Conservation (phyloP, 352 stramenopile genomes). For the Globisporangium perplexum region DNA sequence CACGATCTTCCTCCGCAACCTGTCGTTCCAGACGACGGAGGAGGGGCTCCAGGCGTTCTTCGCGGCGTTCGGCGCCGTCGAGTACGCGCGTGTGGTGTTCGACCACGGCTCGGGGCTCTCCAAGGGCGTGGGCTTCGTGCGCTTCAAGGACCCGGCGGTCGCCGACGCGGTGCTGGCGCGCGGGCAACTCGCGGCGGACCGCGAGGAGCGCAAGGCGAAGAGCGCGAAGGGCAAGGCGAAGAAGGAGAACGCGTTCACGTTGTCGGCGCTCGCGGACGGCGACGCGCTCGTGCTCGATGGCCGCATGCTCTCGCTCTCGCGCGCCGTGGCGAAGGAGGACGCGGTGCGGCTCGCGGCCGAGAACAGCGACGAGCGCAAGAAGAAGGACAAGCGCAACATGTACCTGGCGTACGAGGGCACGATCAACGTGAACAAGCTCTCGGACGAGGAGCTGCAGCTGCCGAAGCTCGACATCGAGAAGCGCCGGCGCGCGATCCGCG, state of each 20-base stretch:
- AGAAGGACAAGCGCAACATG: constrained; percentile 94
- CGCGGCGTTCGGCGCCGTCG: constrained; percentile 57
- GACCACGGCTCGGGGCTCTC: constrained; percentile 76
- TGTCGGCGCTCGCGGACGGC: constrained; percentile 63
- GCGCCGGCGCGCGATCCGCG: constrained; percentile 85
- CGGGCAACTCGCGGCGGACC: constrained; percentile 29
- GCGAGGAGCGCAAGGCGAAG: constrained; percentile 43
- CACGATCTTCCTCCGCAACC: constrained; percentile 80
- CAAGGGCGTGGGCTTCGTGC: constrained; percentile 82
- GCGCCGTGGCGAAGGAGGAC: constrained; percentile 65
- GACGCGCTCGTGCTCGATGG: constrained; percentile 71
- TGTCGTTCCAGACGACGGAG: constrained; percentile 82
- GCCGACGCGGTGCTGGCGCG: constrained; percentile 54
- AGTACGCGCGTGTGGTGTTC: constrained; percentile 79
- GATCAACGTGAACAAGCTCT: constrained; percentile 89
- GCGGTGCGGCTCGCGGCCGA: constrained; percentile 46
- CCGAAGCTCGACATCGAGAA: constrained; percentile 94
- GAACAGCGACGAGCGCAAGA: constrained; percentile 49
- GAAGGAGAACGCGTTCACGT: constrained; percentile 45
- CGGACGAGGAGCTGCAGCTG: constrained; percentile 79
- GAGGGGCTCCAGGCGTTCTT: constrained; percentile 70
- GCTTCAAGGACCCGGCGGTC: constrained; percentile 52
- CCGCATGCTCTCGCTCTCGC: constrained; percentile 69
- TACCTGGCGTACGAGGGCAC: constrained; percentile 95
- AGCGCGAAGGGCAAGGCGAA: constrained; percentile 47